Conservation (phyloP, 257 asterid genomes). For the Ajuga chamaepitys region DNA sequence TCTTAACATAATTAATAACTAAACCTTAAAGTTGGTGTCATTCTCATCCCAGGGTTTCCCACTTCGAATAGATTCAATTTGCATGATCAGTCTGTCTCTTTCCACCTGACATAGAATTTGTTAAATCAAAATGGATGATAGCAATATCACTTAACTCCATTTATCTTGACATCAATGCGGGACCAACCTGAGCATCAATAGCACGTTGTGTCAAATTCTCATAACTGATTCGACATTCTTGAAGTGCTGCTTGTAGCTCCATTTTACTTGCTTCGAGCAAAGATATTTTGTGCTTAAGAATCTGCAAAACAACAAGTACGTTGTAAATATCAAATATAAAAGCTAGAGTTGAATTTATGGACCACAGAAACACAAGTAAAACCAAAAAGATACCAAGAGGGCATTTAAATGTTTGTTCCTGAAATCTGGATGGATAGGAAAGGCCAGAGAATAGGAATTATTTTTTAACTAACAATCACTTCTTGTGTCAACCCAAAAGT, state of each 20-base stretch:
- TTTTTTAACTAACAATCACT: not conserved
- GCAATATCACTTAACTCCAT: not conserved
- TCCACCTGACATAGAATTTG: slow-evolving; percentile 48
- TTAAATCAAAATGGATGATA: not conserved
- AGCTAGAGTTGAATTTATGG: not conserved
- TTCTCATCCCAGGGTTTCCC: slow-evolving; percentile 60
- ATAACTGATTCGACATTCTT: slow-evolving; percentile 47
- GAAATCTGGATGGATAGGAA: not conserved
- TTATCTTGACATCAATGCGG: not conserved
- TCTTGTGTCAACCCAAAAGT: not conserved
- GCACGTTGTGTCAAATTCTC: slow-evolving; percentile 62
- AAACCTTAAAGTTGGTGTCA: slow-evolving; percentile 50
- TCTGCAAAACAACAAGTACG: slow-evolving; percentile 31
- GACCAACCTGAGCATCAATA: slow-evolving; percentile 84
- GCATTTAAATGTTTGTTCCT: not conserved
- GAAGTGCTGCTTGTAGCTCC: slow-evolving; percentile 62
- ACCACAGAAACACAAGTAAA: not conserved
- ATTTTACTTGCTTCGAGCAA: slow-evolving; percentile 83
- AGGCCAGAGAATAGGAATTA: not conserved
- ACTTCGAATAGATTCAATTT: slow-evolving; percentile 56
- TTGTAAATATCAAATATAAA: slow-evolving; percentile 11
- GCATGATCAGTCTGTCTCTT: slow-evolving; percentile 66
- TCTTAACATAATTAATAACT: not conserved
- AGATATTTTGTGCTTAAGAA: slow-evolving; percentile 82
- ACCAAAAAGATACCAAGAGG: not conserved